Evolutionary conservation across 306 rosid genomes (phyloP), one percentile per base, ranked within the genome.

Genomic region (Dalbergia oliveri): DNA sequence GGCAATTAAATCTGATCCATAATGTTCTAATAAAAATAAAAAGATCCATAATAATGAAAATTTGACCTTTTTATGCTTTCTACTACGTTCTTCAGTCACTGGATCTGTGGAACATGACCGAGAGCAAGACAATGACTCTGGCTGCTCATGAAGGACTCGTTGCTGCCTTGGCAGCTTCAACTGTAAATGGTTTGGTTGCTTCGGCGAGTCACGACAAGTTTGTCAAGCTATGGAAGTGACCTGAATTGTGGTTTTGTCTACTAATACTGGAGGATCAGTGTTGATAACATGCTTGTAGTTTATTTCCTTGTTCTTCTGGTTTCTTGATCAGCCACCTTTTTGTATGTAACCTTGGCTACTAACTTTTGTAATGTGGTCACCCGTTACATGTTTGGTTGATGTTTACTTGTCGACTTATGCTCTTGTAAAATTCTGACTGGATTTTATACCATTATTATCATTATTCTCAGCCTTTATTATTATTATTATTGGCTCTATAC

Each of bases 21-120:
- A 44, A 44, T 44, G 7, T 37, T 37, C 7, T 37, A 37, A 44
- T 8, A 9, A 10, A 44, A 6, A 44, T 4, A 44, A 0, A 44
- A 44, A 0, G 50, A 8, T 44, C 12, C 50, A 8, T 10, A 9
- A 44, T 44, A 8, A 9, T 9, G 57, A 51, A 50, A 64, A 53
- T 51, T 61, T 41, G 31, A 64, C 75, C 14, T 65, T n/a, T 37
- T 73, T 64, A 54, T 16, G 43, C 23, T 45, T 66, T 7, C 13
- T 51, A 45, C 49, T 5, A 60, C 57, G 49, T 14, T 50, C 13
- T 21, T 21, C 93, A 95, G 99, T 95, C 99, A 18, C 81, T 95
- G 88, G 99, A 95, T 87, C 92, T 95, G 6, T 95, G 99, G 99
- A 89, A 95, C 89, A 93, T 93, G 90, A 54, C 80, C 0, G 98